Evolutionary conservation across 345 rosid genomes (phyloP), one percentile per base, ranked within the genome.

Genomic region (Tarenaya hassleriana): DNA sequence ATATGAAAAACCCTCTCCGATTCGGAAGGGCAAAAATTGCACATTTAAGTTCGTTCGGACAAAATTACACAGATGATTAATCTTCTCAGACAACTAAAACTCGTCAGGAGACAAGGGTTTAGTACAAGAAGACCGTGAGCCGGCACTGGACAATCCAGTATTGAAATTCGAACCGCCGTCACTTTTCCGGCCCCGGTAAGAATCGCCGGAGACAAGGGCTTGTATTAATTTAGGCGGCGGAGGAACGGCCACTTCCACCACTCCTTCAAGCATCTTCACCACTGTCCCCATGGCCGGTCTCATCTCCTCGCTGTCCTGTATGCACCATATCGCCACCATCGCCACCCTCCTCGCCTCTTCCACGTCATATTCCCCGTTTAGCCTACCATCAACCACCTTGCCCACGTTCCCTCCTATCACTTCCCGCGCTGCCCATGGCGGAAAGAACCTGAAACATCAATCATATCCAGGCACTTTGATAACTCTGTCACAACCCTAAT

Each of bases 381-480:
- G 77, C 56, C 71, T 68, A 24, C 70, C 42, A 61, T 83, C 89
- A 1, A 74, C 62, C 9, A 83, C 71, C 39, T 65, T 72, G 0
- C 61, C 77, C 20, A 79, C 70, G 34, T 73, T 65, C 54, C 96
- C 80, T 45, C 74, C 78, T 15, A 82, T 76, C 21, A 88, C 79
- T 50, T 74, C 78, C 11, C 73, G 80, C 4, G 84, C 97, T 3
- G 91, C 95, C 77, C 92, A 88, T 46, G 94, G 97, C 29, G 97
- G 95, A 73, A 84, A 82, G 69, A 88, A 88, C 95, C 94, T 66
- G 34, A 16, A 29, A 10, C 10, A 5, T 5, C 0, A 37, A 33
- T 11, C 7, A n/a, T 1, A 11, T 11, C 0, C 4, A 13, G 16
- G 42, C 4, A 5, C 1, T 12, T 39, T 39, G 1, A 39, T 39